Conservation (phyloP, 2,329 filamentous ascomycete species). For the Diaporthe sp. region DNA sequence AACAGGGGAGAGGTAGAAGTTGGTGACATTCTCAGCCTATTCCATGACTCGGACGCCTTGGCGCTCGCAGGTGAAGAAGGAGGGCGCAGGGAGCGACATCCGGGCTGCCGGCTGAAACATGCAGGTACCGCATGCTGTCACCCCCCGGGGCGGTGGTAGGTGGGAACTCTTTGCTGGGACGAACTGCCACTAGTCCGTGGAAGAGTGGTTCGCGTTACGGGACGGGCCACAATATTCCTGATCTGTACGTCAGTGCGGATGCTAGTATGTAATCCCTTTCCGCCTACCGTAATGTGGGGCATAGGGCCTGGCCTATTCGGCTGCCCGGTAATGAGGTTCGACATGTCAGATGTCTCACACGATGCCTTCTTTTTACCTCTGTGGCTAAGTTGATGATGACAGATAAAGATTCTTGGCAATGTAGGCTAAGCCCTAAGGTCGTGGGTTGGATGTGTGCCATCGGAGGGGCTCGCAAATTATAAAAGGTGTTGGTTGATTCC, state of each 20-base stretch:
- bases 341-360: slow-evolving; percentile 10
- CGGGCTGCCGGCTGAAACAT: not conserved
- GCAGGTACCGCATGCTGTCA: slow-evolving; percentile 2
- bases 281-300: slow-evolving; percentile 10
- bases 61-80: not conserved
- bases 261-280: slow-evolving; percentile 2
- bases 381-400: not conserved
- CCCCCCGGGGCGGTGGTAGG: not conserved
- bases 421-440: not conserved
- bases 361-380: not conserved
- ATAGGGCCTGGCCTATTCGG: not conserved
- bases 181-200: slow-evolving; percentile 7
- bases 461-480: not conserved
- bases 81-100: not conserved
- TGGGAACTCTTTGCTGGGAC: not conserved
- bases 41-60: slow-evolving; percentile 19
- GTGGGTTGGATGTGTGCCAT: not conserved
- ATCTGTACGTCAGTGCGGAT: not conserved
- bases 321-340: slow-evolving; percentile 7
- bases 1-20: slow-evolving; percentile 5
- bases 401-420: slow-evolving; percentile 1
- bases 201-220: not conserved
- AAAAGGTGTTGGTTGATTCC: slow-evolving; percentile 8
- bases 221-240: slow-evolving; percentile 18
- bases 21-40: slow-evolving; percentile 19